Percentiles rank a stretch among this genome's conserved stretches.
phyloP scores from a whole-genome alignment of 2,329 filamentous ascomycete species.

The Ophiocordyceps camponoti-saundersi region DNA sequence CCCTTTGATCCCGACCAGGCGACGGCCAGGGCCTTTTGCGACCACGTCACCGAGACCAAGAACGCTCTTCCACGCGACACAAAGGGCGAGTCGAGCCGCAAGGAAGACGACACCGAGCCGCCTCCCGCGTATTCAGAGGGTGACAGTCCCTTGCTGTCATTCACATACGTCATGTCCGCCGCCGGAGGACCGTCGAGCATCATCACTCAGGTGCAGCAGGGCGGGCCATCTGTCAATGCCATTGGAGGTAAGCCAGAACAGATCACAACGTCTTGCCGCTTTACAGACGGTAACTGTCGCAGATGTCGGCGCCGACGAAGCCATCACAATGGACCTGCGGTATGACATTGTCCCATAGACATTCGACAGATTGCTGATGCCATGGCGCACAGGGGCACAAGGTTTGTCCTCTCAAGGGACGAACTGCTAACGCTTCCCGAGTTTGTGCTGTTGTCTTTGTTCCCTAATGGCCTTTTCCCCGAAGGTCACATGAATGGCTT shows the following conservation, averaged over 20 bases:
- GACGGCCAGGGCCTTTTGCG: slow-evolving; percentile 23
- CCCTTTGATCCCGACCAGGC: slow-evolving; percentile 19
- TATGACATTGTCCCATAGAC: slow-evolving; percentile 24
- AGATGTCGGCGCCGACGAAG: slow-evolving; percentile 81
- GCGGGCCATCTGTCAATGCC: slow-evolving; percentile 74
- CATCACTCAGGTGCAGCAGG: slow-evolving; percentile 96
- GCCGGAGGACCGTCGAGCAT: slow-evolving; percentile 95
- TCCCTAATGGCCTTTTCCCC: slow-evolving; percentile 93
- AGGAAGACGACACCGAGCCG: slow-evolving; percentile 74
- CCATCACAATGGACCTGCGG: slow-evolving; percentile 88
- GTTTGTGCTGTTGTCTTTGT: slow-evolving; percentile 93
- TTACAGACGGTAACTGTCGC: not conserved
- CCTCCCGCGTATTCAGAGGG: slow-evolving; percentile 95
- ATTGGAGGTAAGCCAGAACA: slow-evolving; percentile 50
- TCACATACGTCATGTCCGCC: slow-evolving; percentile 94
- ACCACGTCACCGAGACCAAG: slow-evolving; percentile 59
- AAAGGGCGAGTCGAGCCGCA: slow-evolving; percentile 59
- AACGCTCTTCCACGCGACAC: slow-evolving; percentile 66
- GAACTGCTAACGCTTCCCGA: slow-evolving; percentile 91
- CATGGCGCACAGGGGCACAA: slow-evolving; percentile 52
- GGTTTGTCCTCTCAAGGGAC: slow-evolving; percentile 86
- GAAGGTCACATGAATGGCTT: slow-evolving; percentile 92
- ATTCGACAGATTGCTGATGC: slow-evolving; percentile 8
- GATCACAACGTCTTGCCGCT: not conserved
- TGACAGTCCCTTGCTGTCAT: slow-evolving; percentile 77